A percentile compares a stretch with the other conserved stretches of the same genome.
Conservation (phyloP, 2,329 filamentous ascomycete genomes). For the Scedosporium minutisporum region DNA sequence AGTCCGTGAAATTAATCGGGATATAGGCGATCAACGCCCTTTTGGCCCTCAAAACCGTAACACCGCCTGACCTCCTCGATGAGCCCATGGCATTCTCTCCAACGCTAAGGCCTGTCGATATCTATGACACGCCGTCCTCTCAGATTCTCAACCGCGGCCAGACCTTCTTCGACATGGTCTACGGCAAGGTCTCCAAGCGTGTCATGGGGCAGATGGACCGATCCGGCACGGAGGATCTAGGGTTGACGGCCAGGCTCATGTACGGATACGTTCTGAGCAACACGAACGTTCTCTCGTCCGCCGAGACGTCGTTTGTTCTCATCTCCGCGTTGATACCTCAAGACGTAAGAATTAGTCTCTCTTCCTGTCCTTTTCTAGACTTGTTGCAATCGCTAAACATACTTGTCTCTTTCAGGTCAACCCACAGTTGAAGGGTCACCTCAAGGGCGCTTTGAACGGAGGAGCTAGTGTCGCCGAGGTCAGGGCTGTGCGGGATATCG, state of each 20-base stretch:
- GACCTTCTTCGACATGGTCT: constrained; percentile 36
- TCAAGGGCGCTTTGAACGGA: constrained; percentile 38
- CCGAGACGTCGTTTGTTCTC: constrained; percentile 41
- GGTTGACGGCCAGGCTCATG: constrained; percentile 34
- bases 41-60: constrained; percentile 31
- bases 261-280: constrained; percentile 42
- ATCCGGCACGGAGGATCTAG: constrained; percentile 40
- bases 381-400: background rate
- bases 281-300: constrained; percentile 29
- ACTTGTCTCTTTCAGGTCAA: constrained; percentile 28
- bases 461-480: constrained; percentile 39
- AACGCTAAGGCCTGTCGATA: constrained; percentile 26
- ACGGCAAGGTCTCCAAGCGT: constrained; percentile 37
- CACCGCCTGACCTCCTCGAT: constrained; percentile 31
- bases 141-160: constrained; percentile 32
- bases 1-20: too few species aligned
- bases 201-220: constrained; percentile 38
- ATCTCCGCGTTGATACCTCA: constrained; percentile 41
- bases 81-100: constrained; percentile 24
- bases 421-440: constrained; percentile 42
- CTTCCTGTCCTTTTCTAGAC: background rate
- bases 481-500: constrained; percentile 34
- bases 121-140: constrained; percentile 23
- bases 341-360: constrained; percentile 28
- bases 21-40: constrained; percentile 36